Percentiles rank a stretch among this genome's conserved stretches.
phyloP scores from a whole-genome alignment of 768 basidiomycete genomes.

The Terana coerulea region DNA sequence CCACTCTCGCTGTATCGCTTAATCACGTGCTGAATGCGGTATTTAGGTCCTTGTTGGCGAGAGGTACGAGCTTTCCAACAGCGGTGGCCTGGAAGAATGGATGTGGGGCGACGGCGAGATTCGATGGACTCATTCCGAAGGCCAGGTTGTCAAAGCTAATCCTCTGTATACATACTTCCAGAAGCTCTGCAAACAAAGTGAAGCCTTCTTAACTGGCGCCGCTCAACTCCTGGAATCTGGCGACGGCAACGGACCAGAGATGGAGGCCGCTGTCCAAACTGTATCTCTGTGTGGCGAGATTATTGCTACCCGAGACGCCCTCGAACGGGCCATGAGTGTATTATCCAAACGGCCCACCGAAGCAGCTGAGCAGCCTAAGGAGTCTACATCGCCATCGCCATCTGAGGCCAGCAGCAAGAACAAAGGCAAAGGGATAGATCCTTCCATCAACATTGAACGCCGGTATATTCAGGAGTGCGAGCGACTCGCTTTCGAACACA shows the following conservation, averaged over 20 bases:
- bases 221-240: slow-evolving; percentile 34
- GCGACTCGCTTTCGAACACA: slow-evolving; percentile 43
- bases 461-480: slow-evolving; percentile 43
- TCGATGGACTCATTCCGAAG: slow-evolving; percentile 31
- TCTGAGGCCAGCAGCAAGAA: slow-evolving; percentile 14
- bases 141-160: slow-evolving; percentile 29
- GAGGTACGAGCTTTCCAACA: slow-evolving; percentile 35
- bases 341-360: slow-evolving; percentile 28
- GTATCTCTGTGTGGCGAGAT: slow-evolving; percentile 50
- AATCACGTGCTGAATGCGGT: neutral
- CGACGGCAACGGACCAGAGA: slow-evolving; percentile 22
- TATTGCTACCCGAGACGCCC: slow-evolving; percentile 45
- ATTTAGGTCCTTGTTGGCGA: slow-evolving; percentile 34
- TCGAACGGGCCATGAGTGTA: slow-evolving; percentile 43
- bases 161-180: slow-evolving; percentile 49
- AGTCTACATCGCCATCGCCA: neutral
- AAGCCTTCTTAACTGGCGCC: slow-evolving; percentile 46
- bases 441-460: slow-evolving; percentile 33
- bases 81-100: slow-evolving; percentile 43
- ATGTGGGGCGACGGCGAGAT: slow-evolving; percentile 44
- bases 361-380: neutral
- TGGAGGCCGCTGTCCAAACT: slow-evolving; percentile 38
- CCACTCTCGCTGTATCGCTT: neutral
- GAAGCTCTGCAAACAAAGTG: slow-evolving; percentile 48
- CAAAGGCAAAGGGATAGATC: slow-evolving; percentile 33